Evolutionary conservation across 345 rosid species (phyloP).

Genomic region (Brassica rapa): DNA sequence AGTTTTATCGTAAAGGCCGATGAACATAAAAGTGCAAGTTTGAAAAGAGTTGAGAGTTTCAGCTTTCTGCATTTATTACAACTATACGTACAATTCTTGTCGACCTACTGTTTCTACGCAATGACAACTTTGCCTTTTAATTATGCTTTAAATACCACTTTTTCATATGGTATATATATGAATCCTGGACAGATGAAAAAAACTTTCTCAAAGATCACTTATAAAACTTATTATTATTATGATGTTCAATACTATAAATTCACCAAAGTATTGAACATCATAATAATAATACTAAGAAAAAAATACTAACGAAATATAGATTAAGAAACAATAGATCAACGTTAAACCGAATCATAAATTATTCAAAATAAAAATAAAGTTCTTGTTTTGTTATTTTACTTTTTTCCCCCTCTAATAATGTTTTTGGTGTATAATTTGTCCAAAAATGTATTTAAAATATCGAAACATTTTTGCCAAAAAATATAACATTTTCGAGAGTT

Average conservation of each 20-base stretch:
- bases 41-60: conserved; percentile 40
- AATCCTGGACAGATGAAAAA: conserved; percentile 18
- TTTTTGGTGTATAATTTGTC: not conserved
- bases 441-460: not conserved
- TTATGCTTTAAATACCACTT: conserved; percentile 5
- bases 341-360: not conserved
- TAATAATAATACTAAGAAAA: not conserved
- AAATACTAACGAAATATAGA: not conserved
- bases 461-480: not conserved
- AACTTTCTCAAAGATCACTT: not conserved
- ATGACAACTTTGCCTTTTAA: conserved; percentile 25
- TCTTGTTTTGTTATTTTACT: not conserved
- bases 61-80: conserved; percentile 68
- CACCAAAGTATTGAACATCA: not conserved
- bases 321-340: not conserved
- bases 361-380: not conserved
- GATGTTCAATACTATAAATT: not conserved
- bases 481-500: not conserved
- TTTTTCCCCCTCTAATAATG: not conserved
- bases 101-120: conserved; percentile 23
- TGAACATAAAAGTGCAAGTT: conserved; percentile 18
- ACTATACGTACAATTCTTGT: conserved; percentile 44
- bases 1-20: conserved; percentile 36
- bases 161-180: not conserved
- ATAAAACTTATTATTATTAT: not conserved